Conservation (phyloP, 2,329 filamentous ascomycete genomes). For the Ceratocystis diversiconidia region DNA sequence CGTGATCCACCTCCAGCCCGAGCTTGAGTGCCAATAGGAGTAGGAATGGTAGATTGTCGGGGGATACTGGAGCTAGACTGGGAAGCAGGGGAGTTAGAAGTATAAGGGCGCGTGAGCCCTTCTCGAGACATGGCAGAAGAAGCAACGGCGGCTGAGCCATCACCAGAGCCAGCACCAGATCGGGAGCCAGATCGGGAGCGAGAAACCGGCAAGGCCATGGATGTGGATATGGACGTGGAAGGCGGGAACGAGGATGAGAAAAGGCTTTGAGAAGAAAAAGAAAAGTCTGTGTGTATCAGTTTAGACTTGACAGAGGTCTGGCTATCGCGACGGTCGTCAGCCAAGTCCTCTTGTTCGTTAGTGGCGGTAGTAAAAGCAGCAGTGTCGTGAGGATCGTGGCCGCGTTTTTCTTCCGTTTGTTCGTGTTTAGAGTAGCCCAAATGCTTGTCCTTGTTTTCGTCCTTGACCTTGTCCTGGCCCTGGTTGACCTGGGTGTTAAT, state of each 20-base stretch:
- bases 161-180: neutral
- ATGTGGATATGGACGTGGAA: slow-evolving; percentile 3
- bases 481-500: no score
- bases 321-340: neutral
- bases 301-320: neutral
- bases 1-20: neutral
- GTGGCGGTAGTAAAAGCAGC: neutral
- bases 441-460: neutral
- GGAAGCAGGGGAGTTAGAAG: neutral
- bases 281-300: neutral
- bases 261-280: neutral
- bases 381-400: neutral
- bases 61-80: slow-evolving; percentile 8
- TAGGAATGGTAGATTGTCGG: slow-evolving; percentile 13
- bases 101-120: neutral
- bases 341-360: neutral
- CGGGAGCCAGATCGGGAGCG: neutral
- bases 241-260: neutral
- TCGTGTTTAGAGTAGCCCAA: neutral
- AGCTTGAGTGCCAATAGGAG: slow-evolving; percentile 8
- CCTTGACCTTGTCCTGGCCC: no score
- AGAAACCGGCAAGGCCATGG: slow-evolving; percentile 3
- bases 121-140: neutral
- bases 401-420: neutral
- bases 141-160: neutral